Percentiles rank a stretch among this genome's conserved stretches.
phyloP scores from a whole-genome alignment of 352 stramenopile species.

The Phytophthora multivora region DNA sequence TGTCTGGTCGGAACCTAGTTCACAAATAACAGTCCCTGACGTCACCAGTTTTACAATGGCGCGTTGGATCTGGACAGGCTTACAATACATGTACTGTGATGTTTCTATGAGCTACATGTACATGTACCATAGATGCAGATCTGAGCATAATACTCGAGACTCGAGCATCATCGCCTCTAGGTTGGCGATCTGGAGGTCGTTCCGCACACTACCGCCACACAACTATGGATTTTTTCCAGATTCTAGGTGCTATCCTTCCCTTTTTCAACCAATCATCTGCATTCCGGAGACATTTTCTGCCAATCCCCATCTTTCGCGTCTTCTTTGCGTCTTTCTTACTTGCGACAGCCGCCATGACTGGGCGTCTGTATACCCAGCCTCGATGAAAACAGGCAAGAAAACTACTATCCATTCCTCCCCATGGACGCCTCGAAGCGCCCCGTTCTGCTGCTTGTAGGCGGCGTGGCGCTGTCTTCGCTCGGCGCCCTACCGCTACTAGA shows the following conservation, averaged over 20 bases:
- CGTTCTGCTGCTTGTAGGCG: constrained; percentile 19
- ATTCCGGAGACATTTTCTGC: constrained; percentile 1
- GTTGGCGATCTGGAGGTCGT: neutral
- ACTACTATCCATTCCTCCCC: constrained; percentile 12
- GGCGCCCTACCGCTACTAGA: constrained; percentile 42
- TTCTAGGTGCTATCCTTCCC: neutral
- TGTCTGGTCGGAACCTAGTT: constrained; percentile 7
- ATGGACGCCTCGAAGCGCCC: constrained; percentile 22
- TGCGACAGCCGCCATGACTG: constrained; percentile 14
- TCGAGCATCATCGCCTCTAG: neutral
- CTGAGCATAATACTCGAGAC: too few species aligned
- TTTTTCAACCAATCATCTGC: constrained; percentile 14
- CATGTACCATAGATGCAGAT: too few species aligned
- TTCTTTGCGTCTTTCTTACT: constrained; percentile 7
- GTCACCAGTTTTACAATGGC: too few species aligned
- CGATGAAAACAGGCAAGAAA: too few species aligned
- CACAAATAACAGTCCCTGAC: too few species aligned
- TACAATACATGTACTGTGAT: too few species aligned
- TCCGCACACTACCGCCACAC: constrained; percentile 7
- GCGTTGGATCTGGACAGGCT: too few species aligned
- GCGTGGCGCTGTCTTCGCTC: constrained; percentile 28
- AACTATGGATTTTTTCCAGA: constrained; percentile 20
- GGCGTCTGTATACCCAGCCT: constrained; percentile 2
- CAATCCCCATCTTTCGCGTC: constrained; percentile 6
- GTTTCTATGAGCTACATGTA: too few species aligned